These are phyloP conservation scores for Vitis cinerea DNA, from an alignment of 164 flowering plant species.

Conservation along the genomic window DNA sequence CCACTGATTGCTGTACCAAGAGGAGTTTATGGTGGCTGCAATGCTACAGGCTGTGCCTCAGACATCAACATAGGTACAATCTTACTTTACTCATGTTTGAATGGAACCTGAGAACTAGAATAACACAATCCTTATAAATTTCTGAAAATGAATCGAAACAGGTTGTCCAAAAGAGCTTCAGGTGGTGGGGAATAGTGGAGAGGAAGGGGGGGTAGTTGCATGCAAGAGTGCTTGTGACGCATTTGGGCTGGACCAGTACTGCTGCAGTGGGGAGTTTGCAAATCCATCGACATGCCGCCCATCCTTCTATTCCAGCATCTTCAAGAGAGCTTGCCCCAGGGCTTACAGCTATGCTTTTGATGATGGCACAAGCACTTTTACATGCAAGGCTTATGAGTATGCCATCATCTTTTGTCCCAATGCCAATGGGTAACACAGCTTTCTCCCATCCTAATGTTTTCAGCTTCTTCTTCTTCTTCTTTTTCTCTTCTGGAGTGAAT, in stretches of 20 bases:
- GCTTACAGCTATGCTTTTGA: constrained; percentile 88
- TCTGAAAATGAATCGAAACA: constrained; percentile 14
- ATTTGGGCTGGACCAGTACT: constrained; percentile 72
- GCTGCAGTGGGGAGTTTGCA: constrained; percentile 79
- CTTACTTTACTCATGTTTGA: too few species aligned
- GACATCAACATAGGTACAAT: constrained; percentile 58
- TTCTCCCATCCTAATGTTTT: not conserved
- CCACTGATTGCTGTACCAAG: constrained; percentile 55
- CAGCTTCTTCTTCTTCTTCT: not conserved
- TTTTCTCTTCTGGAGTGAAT: too few species aligned
- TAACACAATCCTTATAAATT: not conserved
- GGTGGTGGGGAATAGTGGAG: constrained; percentile 43
- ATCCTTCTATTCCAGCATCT: constrained; percentile 60
- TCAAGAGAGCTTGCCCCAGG: constrained; percentile 80
- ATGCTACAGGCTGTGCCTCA: constrained; percentile 57
- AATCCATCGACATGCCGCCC: constrained; percentile 74
- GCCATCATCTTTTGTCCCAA: constrained; percentile 69
- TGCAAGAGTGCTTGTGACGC: constrained; percentile 88
- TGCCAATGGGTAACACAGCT: constrained; percentile 29
- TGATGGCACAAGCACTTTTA: constrained; percentile 82
- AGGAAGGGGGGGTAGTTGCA: constrained; percentile 50
- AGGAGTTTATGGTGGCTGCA: constrained; percentile 51
- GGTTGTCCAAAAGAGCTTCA: constrained; percentile 88
- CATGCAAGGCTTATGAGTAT: constrained; percentile 75
- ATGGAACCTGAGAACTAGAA: not conserved